These are phyloP conservation scores for Magnaporthales sp. DNA, from an alignment of 2,329 filamentous ascomycete species.

Conservation along the genomic window DNA sequence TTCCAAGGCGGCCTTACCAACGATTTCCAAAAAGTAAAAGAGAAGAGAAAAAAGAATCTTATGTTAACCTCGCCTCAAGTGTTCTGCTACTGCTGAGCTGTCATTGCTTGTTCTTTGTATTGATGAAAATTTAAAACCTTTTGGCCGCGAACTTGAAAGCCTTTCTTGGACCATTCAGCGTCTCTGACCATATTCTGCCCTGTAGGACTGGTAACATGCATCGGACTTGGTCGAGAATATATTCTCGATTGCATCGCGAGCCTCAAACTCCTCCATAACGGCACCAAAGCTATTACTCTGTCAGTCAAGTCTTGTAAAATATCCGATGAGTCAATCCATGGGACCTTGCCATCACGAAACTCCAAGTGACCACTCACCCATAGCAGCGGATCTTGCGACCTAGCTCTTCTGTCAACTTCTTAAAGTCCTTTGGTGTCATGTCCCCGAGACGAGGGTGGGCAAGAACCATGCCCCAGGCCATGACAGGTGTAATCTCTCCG, in stretches of 20 bases:
- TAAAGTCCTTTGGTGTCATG: constrained; percentile 60
- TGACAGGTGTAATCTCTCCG: constrained; percentile 88
- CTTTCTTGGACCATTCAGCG: not conserved
- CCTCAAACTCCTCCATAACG: constrained; percentile 59
- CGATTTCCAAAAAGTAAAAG: too few species aligned
- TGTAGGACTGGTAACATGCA: not conserved
- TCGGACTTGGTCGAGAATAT: constrained; percentile 53
- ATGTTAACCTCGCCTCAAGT: too few species aligned
- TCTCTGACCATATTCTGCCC: not conserved
- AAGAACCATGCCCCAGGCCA: constrained; percentile 83
- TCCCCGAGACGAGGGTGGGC: constrained; percentile 60
- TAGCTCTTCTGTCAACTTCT: constrained; percentile 63
- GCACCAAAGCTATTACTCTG: constrained; percentile 45
- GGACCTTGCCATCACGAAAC: not conserved
- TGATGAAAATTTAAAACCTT: not conserved
- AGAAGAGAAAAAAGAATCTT: too few species aligned
- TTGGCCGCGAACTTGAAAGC: not conserved
- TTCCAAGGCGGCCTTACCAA: too few species aligned
- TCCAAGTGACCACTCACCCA: constrained; percentile 52
- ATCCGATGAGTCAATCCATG: not conserved
- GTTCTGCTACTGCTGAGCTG: too few species aligned
- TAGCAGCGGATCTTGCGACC: constrained; percentile 82
- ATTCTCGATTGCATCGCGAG: constrained; percentile 67
- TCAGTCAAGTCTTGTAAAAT: constrained; percentile 4
- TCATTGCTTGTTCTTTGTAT: not conserved